Evolutionary conservation across 306 rosid genomes (phyloP).

Genomic region (Prunus mume): DNA sequence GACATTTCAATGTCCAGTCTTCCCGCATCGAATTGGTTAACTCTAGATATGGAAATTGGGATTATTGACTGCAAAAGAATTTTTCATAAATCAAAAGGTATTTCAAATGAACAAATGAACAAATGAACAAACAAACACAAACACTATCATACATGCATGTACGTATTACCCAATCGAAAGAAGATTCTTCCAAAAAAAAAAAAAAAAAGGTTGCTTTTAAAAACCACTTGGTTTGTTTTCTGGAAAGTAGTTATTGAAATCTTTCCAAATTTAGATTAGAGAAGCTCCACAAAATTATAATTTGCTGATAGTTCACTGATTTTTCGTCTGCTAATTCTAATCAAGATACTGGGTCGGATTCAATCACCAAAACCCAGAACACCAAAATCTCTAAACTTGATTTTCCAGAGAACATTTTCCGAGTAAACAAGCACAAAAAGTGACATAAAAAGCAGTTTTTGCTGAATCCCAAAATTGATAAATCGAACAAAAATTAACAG

Average conservation of each 20-base stretch:
- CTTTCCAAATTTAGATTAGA: not conserved
- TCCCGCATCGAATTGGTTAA: constrained; percentile 94
- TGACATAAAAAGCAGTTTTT: not conserved
- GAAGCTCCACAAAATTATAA: not conserved
- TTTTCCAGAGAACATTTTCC: not conserved
- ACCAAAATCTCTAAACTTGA: not conserved
- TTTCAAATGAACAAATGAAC: not conserved
- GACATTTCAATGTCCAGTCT: constrained; percentile 95
- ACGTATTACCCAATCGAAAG: not conserved
- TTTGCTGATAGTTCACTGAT: not conserved
- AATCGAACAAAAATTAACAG: not conserved
- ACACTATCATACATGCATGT: not conserved
- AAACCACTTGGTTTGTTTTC: not conserved
- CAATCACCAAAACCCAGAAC: not conserved
- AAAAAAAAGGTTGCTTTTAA: not conserved
- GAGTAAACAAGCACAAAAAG: not conserved
- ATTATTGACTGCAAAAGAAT: constrained; percentile 45
- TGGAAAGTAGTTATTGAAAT: not conserved
- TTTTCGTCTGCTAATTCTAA: not conserved
- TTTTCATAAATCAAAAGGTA: not conserved
- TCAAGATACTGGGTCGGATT: not conserved
- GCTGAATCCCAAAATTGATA: not conserved
- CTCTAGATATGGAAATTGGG: constrained; percentile 91
- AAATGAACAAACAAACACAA: not conserved
- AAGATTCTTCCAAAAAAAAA: not conserved